These are phyloP conservation scores for Trypanosoma rangeli DNA, from an alignment of 208 protist genomes.

Conservation along the genomic window DNA sequence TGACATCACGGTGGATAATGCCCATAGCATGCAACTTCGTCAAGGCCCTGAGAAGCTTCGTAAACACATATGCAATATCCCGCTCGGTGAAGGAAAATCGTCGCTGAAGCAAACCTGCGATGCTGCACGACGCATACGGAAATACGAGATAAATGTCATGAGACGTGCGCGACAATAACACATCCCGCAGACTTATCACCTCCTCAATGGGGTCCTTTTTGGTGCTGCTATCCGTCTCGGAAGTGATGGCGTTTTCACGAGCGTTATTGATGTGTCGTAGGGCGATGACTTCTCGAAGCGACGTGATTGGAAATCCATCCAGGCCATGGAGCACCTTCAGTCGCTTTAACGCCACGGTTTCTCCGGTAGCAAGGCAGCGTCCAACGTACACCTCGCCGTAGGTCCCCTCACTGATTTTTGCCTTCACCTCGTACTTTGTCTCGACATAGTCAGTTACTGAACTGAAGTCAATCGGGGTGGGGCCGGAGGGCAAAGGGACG, in stretches of 20 bases:
- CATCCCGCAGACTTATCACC: conserved; percentile 69
- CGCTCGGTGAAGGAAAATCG: conserved; percentile 56
- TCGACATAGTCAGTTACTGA: conserved; percentile 54
- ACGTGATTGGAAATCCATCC: conserved; percentile 89
- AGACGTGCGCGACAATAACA: conserved; percentile 56
- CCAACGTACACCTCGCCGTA: conserved; percentile 96
- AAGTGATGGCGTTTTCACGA: conserved; percentile 23
- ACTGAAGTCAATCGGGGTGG: conserved; percentile 45
- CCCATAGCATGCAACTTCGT: conserved; percentile 79
- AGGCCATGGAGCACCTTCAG: conserved; percentile 76
- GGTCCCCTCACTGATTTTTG: conserved; percentile 95
- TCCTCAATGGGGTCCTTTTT: conserved; percentile 53
- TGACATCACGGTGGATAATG: conserved; percentile 93
- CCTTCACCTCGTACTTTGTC: conserved; percentile 62
- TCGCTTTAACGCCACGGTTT: conserved; percentile 79
- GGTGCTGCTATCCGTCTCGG: not conserved
- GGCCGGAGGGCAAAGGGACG: conserved; percentile 57
- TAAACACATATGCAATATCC: conserved; percentile 82
- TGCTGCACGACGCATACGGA: conserved; percentile 62
- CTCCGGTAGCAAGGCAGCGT: conserved; percentile 39
- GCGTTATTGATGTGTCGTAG: conserved; percentile 71
- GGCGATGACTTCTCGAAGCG: conserved; percentile 84
- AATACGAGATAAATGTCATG: conserved; percentile 85
- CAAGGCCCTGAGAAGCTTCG: conserved; percentile 54
- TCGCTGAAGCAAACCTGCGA: conserved; percentile 65